Evolutionary conservation across 768 basidiomycete genomes (phyloP).

Genomic region (Paxillus ammoniavirescens): DNA sequence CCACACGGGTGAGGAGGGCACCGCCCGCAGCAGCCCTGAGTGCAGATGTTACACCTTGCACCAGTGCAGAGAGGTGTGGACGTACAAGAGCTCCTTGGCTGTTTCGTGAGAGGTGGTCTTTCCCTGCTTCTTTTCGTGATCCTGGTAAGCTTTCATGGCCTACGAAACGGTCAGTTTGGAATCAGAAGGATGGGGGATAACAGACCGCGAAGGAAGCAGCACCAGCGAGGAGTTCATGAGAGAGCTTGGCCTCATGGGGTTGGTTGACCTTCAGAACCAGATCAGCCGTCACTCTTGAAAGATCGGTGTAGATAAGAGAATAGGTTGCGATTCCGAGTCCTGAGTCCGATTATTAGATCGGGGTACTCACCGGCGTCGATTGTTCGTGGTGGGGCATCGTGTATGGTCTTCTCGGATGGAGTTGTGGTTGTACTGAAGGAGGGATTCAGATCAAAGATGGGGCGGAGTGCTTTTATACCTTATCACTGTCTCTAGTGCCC

Average conservation of each 20-base stretch:
- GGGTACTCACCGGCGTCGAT: slow-evolving; percentile 14
- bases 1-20: slow-evolving; percentile 48
- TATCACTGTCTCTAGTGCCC: neutral
- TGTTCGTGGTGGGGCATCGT: slow-evolving; percentile 9
- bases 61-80: slow-evolving; percentile 29
- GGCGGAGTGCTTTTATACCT: slow-evolving; percentile 13
- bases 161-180: slow-evolving; percentile 18
- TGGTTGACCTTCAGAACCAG: slow-evolving; percentile 41
- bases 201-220: slow-evolving; percentile 65
- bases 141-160: slow-evolving; percentile 65
- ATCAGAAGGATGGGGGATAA: neutral
- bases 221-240: slow-evolving; percentile 66
- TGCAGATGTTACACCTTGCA: neutral
- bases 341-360: neutral
- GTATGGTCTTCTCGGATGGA: slow-evolving; percentile 3
- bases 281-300: neutral
- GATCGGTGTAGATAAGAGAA: no score
- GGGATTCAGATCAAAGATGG: neutral
- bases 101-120: slow-evolving; percentile 46
- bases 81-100: slow-evolving; percentile 48
- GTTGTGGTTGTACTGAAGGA: slow-evolving; percentile 11
- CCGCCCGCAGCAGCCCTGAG: slow-evolving; percentile 54
- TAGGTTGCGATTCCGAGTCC: neutral
- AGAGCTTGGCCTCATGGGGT: slow-evolving; percentile 55
- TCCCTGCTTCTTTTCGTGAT: slow-evolving; percentile 51